Conservation (phyloP, 2,329 filamentous ascomycete genomes). For the Raffaelea albimanens region DNA sequence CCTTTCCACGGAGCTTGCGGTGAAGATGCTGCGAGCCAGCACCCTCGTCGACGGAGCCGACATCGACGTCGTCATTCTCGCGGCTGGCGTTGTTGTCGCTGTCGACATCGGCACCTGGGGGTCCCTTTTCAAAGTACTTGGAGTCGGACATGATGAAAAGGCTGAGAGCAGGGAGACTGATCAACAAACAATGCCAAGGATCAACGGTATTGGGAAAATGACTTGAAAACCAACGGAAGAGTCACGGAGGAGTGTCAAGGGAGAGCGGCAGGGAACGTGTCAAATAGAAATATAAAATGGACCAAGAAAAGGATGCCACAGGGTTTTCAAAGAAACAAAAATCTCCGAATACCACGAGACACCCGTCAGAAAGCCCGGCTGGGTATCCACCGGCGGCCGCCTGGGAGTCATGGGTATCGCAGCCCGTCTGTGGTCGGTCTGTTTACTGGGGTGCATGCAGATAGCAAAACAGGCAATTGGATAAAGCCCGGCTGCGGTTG, state of each 20-base stretch:
- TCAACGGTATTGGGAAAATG: not conserved
- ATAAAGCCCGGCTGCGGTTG: no score
- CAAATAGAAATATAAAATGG: no score
- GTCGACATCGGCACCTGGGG: not conserved
- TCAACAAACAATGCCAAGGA: not conserved
- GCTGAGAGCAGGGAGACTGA: not conserved
- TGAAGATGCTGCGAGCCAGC: constrained; percentile 9
- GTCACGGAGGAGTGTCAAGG: not conserved
- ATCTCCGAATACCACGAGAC: no score
- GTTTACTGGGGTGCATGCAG: no score
- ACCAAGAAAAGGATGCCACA: no score
- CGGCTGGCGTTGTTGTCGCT: not conserved
- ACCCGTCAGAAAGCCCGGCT: no score
- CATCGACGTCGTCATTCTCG: constrained; percentile 2
- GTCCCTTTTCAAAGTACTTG: not conserved
- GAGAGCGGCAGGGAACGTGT: no score
- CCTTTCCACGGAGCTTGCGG: constrained; percentile 9
- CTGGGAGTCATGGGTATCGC: no score
- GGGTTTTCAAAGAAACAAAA: no score
- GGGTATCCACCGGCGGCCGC: no score
- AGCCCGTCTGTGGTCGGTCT: no score
- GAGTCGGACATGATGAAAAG: not conserved
- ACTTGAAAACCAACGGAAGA: not conserved
- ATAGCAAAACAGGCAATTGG: no score
- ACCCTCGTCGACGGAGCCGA: not conserved